phyloP scores from a whole-genome alignment of 208 protist species.

The Acanthamoeba healyi region DNA sequence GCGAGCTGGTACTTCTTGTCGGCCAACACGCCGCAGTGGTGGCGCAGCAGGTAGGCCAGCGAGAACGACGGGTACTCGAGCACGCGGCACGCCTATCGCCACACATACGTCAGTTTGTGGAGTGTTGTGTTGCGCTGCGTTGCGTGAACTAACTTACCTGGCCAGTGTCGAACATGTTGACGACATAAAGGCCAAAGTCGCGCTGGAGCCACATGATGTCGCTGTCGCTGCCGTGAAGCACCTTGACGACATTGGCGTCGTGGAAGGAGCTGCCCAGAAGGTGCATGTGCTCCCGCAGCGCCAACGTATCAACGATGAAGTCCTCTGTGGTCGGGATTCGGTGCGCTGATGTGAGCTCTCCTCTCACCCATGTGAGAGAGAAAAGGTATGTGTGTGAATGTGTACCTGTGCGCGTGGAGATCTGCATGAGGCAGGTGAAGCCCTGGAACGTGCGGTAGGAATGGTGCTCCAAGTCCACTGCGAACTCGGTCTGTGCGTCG shows the following conservation, averaged over 20 bases:
- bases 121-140: not conserved
- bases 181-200: constrained; percentile 98
- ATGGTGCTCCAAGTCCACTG: constrained; percentile 93
- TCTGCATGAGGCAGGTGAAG: constrained; percentile 98
- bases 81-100: constrained; percentile 95
- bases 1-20: constrained; percentile 98
- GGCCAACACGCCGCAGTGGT: constrained; percentile 95
- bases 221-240: constrained; percentile 89
- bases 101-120: not conserved
- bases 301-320: constrained; percentile 97
- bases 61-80: constrained; percentile 94
- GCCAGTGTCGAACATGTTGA: constrained; percentile 99
- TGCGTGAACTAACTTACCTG: not conserved
- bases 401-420: constrained; percentile 93
- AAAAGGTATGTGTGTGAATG: too few species aligned
- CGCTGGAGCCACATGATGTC: constrained; percentile 97
- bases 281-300: constrained; percentile 94
- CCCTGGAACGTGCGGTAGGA: constrained; percentile 89
- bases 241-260: constrained; percentile 87
- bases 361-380: not conserved
- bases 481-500: constrained; percentile 87
- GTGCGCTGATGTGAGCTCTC: too few species aligned
- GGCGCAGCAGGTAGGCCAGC: constrained; percentile 95
- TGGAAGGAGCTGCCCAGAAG: constrained; percentile 94
- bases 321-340: too few species aligned